phyloP scores from a whole-genome alignment of 768 basidiomycete species.

The Boletus patriciae region DNA sequence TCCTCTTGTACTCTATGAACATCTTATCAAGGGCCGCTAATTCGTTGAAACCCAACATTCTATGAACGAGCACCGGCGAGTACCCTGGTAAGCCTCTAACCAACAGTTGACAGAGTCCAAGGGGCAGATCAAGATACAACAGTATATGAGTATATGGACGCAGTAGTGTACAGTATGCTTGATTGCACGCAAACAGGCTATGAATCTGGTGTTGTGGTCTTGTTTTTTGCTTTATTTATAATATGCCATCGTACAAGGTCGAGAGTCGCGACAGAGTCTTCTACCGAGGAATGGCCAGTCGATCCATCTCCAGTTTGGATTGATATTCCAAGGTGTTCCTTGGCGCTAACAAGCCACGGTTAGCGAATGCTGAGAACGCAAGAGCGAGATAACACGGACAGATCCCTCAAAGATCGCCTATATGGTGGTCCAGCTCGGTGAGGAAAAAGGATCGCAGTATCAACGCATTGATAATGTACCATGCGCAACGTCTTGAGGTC shows the following conservation, averaged over 20 bases:
- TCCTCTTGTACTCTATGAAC: conserved; percentile 12
- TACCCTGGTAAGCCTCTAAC: not conserved
- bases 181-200: conserved; percentile 7
- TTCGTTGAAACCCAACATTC: conserved; percentile 23
- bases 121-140: not conserved
- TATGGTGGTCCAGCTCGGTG: conserved; percentile 77
- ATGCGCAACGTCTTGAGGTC: conserved; percentile 90
- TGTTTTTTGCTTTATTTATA: conserved; percentile 52
- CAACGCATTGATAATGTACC: conserved; percentile 80
- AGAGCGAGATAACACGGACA: conserved; percentile 48
- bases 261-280: conserved; percentile 86
- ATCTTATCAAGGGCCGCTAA: conserved; percentile 29
- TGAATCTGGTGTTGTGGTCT: conserved; percentile 15
- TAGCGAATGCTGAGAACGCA: conserved; percentile 1
- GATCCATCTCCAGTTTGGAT: conserved; percentile 81
- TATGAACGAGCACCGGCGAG: not conserved
- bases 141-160: not conserved
- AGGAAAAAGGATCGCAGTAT: conserved; percentile 86
- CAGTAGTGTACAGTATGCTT: not conserved
- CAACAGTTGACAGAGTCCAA: not conserved
- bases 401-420: conserved; percentile 73
- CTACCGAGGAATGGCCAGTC: conserved; percentile 84
- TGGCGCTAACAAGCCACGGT: conserved; percentile 50
- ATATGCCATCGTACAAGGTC: conserved; percentile 86
- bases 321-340: conserved; percentile 73